phyloP scores from a whole-genome alignment of 2,329 filamentous ascomycete species.

The Aspergillus neoniger region DNA sequence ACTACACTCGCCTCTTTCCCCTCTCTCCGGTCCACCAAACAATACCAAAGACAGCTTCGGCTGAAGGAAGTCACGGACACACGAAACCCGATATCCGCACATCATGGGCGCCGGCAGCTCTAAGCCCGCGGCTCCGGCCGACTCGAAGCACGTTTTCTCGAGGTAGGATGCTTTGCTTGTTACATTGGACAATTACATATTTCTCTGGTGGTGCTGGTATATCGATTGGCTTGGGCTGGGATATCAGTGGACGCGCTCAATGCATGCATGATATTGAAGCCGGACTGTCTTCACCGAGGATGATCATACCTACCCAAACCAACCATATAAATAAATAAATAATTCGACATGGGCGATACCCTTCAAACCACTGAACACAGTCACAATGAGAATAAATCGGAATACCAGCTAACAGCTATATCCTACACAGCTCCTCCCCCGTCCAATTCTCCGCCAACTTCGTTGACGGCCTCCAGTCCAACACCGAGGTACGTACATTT shows the following conservation, averaged over 20 bases:
- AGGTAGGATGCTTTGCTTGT: slow-evolving; percentile 45
- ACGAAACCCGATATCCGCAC: slow-evolving; percentile 15
- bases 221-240: neutral
- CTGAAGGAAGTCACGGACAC: neutral
- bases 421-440: slow-evolving; percentile 47
- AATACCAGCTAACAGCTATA: slow-evolving; percentile 17
- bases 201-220: no score
- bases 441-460: slow-evolving; percentile 77
- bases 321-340: no score
- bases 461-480: slow-evolving; percentile 79
- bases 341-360: no score
- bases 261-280: neutral
- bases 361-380: no score
- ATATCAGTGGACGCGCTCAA: neutral
- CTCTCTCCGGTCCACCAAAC: neutral
- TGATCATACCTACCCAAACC: no score
- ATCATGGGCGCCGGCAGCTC: slow-evolving; percentile 65
- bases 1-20: neutral
- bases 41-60: neutral
- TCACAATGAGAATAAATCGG: slow-evolving; percentile 3
- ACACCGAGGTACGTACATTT: slow-evolving; percentile 69
- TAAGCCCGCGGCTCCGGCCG: slow-evolving; percentile 56
- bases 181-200: neutral
- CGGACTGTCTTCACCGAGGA: neutral
- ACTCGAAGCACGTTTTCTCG: slow-evolving; percentile 62